Percentiles rank a stretch among this genome's conserved stretches.
These are phyloP conservation scores for Trichoderma virens DNA, from an alignment of 495 filamentous ascomycete genomes.

Conservation along the genomic window DNA sequence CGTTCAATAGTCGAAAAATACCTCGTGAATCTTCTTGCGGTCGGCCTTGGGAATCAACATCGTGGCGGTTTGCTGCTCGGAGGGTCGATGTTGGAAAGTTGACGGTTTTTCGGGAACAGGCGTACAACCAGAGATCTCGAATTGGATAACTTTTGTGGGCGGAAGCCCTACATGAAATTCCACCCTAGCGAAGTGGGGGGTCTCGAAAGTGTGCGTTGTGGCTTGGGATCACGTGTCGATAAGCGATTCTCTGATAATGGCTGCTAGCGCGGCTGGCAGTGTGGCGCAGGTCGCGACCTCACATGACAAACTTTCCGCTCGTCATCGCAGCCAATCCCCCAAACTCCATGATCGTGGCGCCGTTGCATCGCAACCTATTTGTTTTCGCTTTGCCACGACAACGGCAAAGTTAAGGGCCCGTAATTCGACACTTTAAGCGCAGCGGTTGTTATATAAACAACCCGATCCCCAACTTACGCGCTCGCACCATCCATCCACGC, in stretches of 20 bases:
- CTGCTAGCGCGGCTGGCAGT: background rate
- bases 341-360: background rate
- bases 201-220: constrained; percentile 14
- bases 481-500: background rate
- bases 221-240: constrained; percentile 13
- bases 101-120: constrained; percentile 4
- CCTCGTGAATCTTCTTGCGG: constrained; percentile 98
- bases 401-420: background rate
- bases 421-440: background rate
- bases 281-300: constrained; percentile 8
- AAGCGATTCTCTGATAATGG: background rate
- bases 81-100: constrained; percentile 34
- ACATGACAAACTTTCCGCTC: background rate
- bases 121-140: constrained; percentile 9
- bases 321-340: background rate
- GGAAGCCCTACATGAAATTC: constrained; percentile 13
- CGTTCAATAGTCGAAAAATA: constrained; percentile 19
- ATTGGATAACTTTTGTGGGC: constrained; percentile 15
- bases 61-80: constrained; percentile 46
- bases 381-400: background rate
- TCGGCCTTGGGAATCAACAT: constrained; percentile 99
- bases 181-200: constrained; percentile 13
- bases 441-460: background rate
- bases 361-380: background rate
- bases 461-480: background rate